phyloP scores from a whole-genome alignment of 192 early-diverging fungal genomes.

The Neocallimastix lanati region DNA sequence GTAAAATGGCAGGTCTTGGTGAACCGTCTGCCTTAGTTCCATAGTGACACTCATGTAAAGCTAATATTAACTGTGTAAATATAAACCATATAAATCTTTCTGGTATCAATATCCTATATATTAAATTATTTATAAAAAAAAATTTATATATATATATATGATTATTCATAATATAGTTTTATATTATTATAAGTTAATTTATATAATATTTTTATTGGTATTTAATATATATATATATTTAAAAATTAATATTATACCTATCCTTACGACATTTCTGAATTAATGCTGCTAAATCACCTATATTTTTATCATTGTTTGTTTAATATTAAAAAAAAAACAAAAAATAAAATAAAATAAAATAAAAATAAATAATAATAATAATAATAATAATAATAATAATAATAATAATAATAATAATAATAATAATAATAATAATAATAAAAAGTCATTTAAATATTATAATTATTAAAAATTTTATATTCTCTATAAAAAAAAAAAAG shows the following conservation, averaged over 20 bases:
- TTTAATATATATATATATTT: too few species aligned
- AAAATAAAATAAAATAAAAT: too few species aligned
- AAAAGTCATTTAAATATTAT: too few species aligned
- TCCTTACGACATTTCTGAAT: slow-evolving; percentile 43
- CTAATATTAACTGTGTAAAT: slow-evolving; percentile 41
- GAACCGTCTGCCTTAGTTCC: slow-evolving; percentile 2
- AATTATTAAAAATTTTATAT: too few species aligned
- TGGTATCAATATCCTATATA: slow-evolving; percentile 9
- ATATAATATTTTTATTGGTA: too few species aligned
- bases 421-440: too few species aligned
- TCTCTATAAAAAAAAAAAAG: too few species aligned
- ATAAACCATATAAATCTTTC: slow-evolving; percentile 51
- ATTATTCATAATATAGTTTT: too few species aligned
- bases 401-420: background rate
- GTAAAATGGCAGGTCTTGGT: background rate
- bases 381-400: background rate
- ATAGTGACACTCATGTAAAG: slow-evolving; percentile 51
- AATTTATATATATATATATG: background rate
- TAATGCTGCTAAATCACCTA: slow-evolving; percentile 42
- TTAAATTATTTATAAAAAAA: background rate
- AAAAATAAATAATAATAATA: too few species aligned
- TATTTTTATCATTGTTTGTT: background rate
- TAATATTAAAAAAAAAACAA: too few species aligned
- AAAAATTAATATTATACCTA: too few species aligned
- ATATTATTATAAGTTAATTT: too few species aligned